phyloP scores from a whole-genome alignment of 2,329 filamentous ascomycete species.

The Colletotrichum siamense region DNA sequence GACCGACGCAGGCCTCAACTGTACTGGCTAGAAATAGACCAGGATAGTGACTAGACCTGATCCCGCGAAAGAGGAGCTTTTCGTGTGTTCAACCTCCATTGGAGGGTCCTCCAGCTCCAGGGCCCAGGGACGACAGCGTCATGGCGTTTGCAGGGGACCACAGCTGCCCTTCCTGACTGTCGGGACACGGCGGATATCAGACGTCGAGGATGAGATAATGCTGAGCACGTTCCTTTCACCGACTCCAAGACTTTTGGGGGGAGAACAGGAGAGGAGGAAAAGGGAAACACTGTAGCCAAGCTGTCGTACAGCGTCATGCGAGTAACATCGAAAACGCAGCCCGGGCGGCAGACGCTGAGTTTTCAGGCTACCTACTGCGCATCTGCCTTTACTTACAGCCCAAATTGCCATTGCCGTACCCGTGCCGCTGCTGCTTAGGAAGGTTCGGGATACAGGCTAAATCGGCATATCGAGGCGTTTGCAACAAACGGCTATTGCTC shows the following conservation, averaged over 20 bases:
- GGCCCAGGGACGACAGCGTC: background rate
- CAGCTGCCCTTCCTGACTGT: background rate
- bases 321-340: background rate
- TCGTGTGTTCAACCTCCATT: background rate
- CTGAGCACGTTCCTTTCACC: background rate
- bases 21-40: background rate
- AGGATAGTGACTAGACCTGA: background rate
- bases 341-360: background rate
- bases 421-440: background rate
- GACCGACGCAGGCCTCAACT: background rate
- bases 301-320: background rate
- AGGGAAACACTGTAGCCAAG: background rate
- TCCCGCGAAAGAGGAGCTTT: background rate
- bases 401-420: background rate
- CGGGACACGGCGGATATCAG: background rate
- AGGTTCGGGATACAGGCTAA: background rate
- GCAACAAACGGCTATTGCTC: constrained; percentile 32
- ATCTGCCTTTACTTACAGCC: background rate
- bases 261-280: background rate
- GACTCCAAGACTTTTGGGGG: background rate
- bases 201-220: background rate
- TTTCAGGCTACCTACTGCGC: background rate
- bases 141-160: background rate
- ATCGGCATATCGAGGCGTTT: constrained; percentile 36
- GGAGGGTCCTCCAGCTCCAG: constrained; percentile 5